These are phyloP conservation scores for Beverwykella pulmonaria DNA, from an alignment of 495 filamentous ascomycete genomes.

Conservation along the genomic window DNA sequence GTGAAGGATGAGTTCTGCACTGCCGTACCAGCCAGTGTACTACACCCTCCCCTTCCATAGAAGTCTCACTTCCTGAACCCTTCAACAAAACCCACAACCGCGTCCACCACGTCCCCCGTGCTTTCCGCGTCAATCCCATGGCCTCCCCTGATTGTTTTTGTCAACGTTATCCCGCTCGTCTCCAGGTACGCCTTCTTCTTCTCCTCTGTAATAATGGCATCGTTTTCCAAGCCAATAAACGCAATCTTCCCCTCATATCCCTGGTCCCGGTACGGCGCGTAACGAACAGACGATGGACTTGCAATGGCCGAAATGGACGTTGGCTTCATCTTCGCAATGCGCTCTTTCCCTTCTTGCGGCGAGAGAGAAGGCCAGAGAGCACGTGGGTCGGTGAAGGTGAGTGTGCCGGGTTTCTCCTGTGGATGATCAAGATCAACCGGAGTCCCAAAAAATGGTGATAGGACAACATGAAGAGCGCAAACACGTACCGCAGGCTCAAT, in stretches of 20 bases:
- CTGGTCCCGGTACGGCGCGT: constrained; percentile 2
- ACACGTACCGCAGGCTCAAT: not conserved
- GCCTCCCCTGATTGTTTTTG: not conserved
- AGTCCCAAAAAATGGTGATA: no score
- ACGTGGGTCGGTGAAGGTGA: not conserved
- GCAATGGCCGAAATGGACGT: not conserved
- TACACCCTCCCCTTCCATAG: no score
- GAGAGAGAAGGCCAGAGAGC: not conserved
- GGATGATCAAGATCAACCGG: not conserved
- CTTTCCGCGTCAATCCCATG: constrained; percentile 1
- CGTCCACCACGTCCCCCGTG: not conserved
- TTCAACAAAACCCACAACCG: not conserved
- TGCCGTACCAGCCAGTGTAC: no score
- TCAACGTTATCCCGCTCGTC: constrained; percentile 8
- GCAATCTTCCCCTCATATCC: not conserved
- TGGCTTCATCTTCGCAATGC: not conserved
- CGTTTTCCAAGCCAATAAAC: not conserved
- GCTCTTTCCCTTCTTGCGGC: not conserved
- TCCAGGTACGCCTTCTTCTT: no score
- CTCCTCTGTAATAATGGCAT: no score
- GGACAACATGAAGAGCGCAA: no score
- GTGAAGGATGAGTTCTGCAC: no score
- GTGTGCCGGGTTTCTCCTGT: constrained; percentile 1
- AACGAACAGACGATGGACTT: not conserved
- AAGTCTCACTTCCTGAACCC: not conserved